Evolutionary conservation across 768 basidiomycete genomes (phyloP).

Genomic region (Cystobasidiopsis lactophilus): DNA sequence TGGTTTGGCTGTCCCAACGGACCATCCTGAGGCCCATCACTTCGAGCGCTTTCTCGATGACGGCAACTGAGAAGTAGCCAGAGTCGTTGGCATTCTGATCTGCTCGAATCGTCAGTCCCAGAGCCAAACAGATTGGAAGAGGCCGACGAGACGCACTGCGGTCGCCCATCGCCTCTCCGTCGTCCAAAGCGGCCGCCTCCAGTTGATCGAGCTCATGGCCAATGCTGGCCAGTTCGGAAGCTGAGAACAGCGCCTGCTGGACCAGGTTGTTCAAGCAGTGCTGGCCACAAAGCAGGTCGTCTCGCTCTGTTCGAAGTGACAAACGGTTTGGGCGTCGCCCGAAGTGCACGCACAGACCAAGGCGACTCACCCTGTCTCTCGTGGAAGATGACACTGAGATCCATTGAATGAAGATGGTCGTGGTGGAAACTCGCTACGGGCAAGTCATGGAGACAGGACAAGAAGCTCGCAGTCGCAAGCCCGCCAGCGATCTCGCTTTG

Average conservation of each 20-base stretch:
- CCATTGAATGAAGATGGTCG: no score
- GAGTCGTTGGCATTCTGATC: slow-evolving; percentile 13
- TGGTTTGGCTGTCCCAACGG: slow-evolving; percentile 14
- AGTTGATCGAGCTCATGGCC: slow-evolving; percentile 15
- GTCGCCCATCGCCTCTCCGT: not conserved
- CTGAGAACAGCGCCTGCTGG: slow-evolving; percentile 15
- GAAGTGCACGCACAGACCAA: not conserved
- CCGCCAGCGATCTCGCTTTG: no score
- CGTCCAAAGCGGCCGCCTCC: slow-evolving; percentile 13
- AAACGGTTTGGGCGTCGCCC: no score
- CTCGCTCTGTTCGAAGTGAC: no score
- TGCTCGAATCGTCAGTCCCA: not conserved
- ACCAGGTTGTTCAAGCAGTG: slow-evolving; percentile 20
- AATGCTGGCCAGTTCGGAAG: slow-evolving; percentile 16
- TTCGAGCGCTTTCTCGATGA: slow-evolving; percentile 18
- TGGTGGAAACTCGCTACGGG: no score
- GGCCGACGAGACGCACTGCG: not conserved
- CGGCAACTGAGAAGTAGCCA: slow-evolving; percentile 16
- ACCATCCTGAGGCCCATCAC: slow-evolving; percentile 13
- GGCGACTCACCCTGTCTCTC: slow-evolving; percentile 4
- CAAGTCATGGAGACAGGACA: no score
- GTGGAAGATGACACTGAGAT: slow-evolving; percentile 2
- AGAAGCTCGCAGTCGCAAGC: no score
- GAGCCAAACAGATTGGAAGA: not conserved
- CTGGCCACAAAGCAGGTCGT: slow-evolving; percentile 4